phyloP scores from a whole-genome alignment of 1,284 basidiomycete species.

The Ceratobasidium sp. region DNA sequence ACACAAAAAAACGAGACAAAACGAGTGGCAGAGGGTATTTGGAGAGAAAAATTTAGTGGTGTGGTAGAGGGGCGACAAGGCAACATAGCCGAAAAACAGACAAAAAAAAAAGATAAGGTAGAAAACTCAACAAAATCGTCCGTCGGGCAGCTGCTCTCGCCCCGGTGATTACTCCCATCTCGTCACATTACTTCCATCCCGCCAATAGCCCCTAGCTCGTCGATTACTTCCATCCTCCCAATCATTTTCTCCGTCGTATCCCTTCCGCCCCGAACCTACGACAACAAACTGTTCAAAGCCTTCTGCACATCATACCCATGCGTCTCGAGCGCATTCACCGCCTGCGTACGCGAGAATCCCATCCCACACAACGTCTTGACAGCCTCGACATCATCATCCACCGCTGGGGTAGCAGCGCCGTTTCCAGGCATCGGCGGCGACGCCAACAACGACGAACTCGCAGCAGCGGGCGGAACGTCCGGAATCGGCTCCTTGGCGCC shows the following conservation, averaged over 20 bases:
- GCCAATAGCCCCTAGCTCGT: no score
- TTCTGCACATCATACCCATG: constrained; percentile 80
- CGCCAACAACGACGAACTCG: constrained; percentile 62
- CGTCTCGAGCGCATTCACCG: constrained; percentile 78
- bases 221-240: not conserved
- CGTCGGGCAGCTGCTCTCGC: not conserved
- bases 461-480: constrained; percentile 59
- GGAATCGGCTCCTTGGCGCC: constrained; percentile 47
- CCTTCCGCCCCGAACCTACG: not conserved
- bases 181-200: no score
- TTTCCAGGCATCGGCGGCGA: constrained; percentile 61
- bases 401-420: constrained; percentile 67
- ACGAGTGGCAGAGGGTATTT: constrained; percentile 4
- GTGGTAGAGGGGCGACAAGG: not conserved
- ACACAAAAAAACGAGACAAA: constrained; percentile 21
- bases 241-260: not conserved
- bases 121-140: constrained; percentile 4
- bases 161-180: not conserved
- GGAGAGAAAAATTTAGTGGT: not conserved
- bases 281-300: constrained; percentile 78
- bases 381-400: constrained; percentile 80
- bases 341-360: constrained; percentile 87
- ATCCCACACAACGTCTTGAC: constrained; percentile 84
- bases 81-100: not conserved
- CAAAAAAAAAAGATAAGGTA: constrained; percentile 16